phyloP scores from a whole-genome alignment of 2,329 filamentous ascomycete species.

The Aureobasidium sp. region DNA sequence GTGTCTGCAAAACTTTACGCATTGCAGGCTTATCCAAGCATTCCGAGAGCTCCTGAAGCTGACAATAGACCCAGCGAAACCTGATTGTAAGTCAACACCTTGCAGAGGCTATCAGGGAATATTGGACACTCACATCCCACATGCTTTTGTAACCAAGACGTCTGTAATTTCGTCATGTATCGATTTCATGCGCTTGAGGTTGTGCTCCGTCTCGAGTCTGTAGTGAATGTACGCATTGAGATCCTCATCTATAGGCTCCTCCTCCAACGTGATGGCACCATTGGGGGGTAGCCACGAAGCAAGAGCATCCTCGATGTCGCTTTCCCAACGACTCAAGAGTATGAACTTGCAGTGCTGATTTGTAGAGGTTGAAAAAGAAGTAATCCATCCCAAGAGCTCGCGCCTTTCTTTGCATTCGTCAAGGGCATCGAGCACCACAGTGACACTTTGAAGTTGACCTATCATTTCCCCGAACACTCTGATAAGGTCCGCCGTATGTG shows the following conservation, averaged over 20 bases:
- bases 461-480: not conserved
- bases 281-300: not conserved
- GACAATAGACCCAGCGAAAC: conserved; percentile 22
- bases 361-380: not conserved
- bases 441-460: not conserved
- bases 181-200: not conserved
- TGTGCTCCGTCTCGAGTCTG: not conserved
- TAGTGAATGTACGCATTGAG: conserved; percentile 1
- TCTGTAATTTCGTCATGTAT: not conserved
- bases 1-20: not conserved
- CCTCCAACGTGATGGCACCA: not conserved
- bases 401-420: not conserved
- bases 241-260: not conserved
- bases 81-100: no score
- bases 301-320: not conserved
- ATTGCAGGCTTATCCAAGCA: not conserved
- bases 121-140: not conserved
- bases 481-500: not conserved
- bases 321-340: not conserved
- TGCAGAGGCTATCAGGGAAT: no score
- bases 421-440: not conserved
- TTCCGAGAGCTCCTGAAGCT: not conserved
- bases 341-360: not conserved
- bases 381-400: not conserved
- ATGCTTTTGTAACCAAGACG: not conserved